Conservation (phyloP, 208 protist genomes). For the Acanthamoeba castellanii region DNA sequence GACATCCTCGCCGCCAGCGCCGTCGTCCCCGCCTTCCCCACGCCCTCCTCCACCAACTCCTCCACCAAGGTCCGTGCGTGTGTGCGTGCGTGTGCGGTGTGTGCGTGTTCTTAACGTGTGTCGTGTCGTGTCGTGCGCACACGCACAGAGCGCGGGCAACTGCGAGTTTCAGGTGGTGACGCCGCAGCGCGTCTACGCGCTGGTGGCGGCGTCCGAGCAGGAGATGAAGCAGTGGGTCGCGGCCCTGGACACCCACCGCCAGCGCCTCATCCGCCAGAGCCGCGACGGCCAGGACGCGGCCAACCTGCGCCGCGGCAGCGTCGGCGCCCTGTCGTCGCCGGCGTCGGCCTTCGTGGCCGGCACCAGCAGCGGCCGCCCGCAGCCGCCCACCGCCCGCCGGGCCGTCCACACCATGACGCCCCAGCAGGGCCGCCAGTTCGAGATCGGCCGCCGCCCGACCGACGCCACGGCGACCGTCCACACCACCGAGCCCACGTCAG, state of each 20-base stretch:
- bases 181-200: conserved; percentile 11
- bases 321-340: background rate
- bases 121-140: background rate
- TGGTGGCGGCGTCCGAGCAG: conserved; percentile 3
- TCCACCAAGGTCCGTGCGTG: background rate
- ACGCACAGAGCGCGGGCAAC: conserved; percentile 24
- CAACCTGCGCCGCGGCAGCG: conserved; percentile 5
- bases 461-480: too few species aligned
- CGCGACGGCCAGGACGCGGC: background rate
- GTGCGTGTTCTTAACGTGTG: background rate
- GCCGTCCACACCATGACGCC: conserved; percentile 5
- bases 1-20: conserved; percentile 49
- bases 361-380: background rate
- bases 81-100: background rate
- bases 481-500: too few species aligned
- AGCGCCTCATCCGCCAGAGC: conserved; percentile 27
- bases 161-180: conserved; percentile 46
- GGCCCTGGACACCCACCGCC: background rate
- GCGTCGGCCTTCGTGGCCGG: background rate
- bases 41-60: background rate
- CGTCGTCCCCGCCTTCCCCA: conserved; percentile 4
- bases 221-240: conserved; percentile 55
- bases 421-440: conserved; percentile 13
- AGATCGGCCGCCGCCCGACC: conserved; percentile 11
- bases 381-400: background rate